Evolutionary conservation across 2,329 filamentous ascomycete genomes (phyloP).

Genomic region (Fusarium albidum): DNA sequence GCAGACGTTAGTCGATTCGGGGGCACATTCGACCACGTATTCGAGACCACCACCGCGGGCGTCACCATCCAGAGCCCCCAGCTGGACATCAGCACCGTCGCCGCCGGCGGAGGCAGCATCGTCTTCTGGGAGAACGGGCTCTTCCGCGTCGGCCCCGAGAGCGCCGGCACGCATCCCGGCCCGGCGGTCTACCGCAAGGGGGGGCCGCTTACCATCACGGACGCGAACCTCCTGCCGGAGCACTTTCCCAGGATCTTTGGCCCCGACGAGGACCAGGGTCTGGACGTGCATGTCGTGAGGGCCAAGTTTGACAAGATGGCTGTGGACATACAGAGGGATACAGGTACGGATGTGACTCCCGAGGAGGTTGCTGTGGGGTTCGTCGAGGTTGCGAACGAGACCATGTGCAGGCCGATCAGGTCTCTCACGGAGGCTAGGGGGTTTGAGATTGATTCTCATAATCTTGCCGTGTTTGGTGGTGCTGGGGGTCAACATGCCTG

Average conservation of each 20-base stretch:
- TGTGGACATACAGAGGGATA: constrained; percentile 26
- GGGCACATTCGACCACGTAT: constrained; percentile 76
- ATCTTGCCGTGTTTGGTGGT: constrained; percentile 41
- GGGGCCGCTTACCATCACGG: constrained; percentile 74
- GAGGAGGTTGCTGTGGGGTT: constrained; percentile 68
- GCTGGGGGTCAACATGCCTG: constrained; percentile 53
- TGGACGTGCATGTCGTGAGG: constrained; percentile 50
- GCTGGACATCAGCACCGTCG: constrained; percentile 77
- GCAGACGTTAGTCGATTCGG: constrained; percentile 77
- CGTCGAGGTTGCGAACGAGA: constrained; percentile 76
- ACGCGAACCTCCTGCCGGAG: constrained; percentile 71
- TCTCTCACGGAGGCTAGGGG: constrained; percentile 36
- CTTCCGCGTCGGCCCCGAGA: constrained; percentile 75
- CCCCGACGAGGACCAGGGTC: constrained; percentile 29
- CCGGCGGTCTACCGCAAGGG: constrained; percentile 76
- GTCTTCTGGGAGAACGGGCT: constrained; percentile 75
- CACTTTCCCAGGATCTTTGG: constrained; percentile 64
- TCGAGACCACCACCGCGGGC: constrained; percentile 74
- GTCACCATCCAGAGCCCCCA: constrained; percentile 76
- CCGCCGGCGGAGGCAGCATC: constrained; percentile 57
- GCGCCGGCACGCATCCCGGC: constrained; percentile 74
- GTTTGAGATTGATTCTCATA: constrained; percentile 32
- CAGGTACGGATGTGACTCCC: constrained; percentile 17
- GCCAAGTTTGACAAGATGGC: constrained; percentile 53
- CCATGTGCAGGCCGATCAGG: constrained; percentile 74